These are phyloP conservation scores for Aspergillus persii DNA, from an alignment of 2,329 filamentous ascomycete species.

Conservation along the genomic window DNA sequence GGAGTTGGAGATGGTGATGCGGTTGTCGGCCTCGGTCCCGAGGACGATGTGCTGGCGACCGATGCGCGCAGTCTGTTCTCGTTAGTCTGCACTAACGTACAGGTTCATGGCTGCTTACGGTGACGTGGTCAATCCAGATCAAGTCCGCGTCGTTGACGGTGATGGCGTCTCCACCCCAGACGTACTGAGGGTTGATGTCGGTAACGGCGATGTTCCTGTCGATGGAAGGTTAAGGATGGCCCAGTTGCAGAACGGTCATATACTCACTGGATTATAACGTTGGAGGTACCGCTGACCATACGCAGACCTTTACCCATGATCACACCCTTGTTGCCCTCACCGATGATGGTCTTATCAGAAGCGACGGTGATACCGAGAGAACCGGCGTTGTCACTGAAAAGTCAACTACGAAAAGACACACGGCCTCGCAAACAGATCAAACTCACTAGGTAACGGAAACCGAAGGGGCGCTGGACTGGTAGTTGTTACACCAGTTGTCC, in stretches of 20 bases:
- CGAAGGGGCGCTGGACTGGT: constrained; percentile 53
- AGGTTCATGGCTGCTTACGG: constrained; percentile 12
- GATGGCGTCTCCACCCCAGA: constrained; percentile 61
- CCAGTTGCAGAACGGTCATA: no score
- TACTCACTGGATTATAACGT: constrained; percentile 56
- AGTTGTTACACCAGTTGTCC: constrained; percentile 59
- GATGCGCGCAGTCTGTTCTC: constrained; percentile 49
- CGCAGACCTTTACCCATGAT: constrained; percentile 60
- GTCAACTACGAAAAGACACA: neutral
- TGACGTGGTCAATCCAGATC: constrained; percentile 48
- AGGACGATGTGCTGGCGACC: constrained; percentile 61
- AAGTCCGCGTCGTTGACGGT: constrained; percentile 46
- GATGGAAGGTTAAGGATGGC: neutral
- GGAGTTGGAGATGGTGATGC: constrained; percentile 60
- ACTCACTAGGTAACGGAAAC: constrained; percentile 39
- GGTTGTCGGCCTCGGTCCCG: constrained; percentile 52
- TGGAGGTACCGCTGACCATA: constrained; percentile 47
- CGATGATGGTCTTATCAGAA: constrained; percentile 59
- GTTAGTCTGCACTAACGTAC: neutral
- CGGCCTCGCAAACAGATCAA: no score
- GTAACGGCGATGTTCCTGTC: constrained; percentile 53
- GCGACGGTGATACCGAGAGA: constrained; percentile 51
- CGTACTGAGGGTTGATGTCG: constrained; percentile 57
- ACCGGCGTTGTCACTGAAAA: constrained; percentile 50
- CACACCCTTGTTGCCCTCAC: constrained; percentile 52